A percentile compares a stretch with the other conserved stretches of the same genome.
Evolutionary conservation across 1,139 yeast species (phyloP).

Genomic region (Taphrina deformans): DNA sequence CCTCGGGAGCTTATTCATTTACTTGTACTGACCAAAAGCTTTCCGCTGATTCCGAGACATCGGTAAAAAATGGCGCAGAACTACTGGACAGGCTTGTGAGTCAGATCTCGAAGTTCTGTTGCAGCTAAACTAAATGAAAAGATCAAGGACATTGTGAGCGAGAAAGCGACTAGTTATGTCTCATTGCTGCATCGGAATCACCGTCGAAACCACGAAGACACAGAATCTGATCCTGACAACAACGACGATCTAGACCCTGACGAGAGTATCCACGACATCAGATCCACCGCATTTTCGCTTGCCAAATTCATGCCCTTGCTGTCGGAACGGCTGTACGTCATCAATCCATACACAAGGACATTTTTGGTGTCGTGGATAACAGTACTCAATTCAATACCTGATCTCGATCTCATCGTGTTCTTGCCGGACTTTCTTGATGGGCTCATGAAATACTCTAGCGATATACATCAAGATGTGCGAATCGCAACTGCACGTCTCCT

Average conservation of each 20-base stretch:
- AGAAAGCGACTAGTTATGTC: conserved; percentile 86
- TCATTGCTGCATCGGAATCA: conserved; percentile 48
- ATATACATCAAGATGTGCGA: conserved; percentile 83
- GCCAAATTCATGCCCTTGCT: conserved; percentile 87
- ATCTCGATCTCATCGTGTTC: conserved; percentile 79
- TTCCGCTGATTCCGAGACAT: conserved; percentile 87
- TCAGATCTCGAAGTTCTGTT: background rate
- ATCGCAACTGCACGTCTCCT: conserved; percentile 78
- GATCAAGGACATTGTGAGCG: conserved; percentile 85
- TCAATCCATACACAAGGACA: conserved; percentile 81
- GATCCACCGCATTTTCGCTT: conserved; percentile 69
- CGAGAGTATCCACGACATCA: too few relatives aligned
- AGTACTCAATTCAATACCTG: conserved; percentile 87
- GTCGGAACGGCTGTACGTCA: conserved; percentile 85
- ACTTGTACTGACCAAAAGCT: conserved; percentile 45
- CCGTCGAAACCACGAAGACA: background rate
- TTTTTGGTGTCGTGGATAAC: conserved; percentile 92
- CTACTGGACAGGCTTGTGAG: conserved; percentile 75
- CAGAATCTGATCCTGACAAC: background rate
- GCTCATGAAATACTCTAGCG: conserved; percentile 73
- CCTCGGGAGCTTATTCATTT: background rate
- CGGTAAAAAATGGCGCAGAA: conserved; percentile 96
- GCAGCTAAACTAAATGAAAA: background rate
- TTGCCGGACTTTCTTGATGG: conserved; percentile 90
- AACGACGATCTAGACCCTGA: background rate